A percentile compares a stretch with the other conserved stretches of the same genome.
Evolutionary conservation across 139 green algal genomes (phyloP).

Genomic region (Asterochloris erici): DNA sequence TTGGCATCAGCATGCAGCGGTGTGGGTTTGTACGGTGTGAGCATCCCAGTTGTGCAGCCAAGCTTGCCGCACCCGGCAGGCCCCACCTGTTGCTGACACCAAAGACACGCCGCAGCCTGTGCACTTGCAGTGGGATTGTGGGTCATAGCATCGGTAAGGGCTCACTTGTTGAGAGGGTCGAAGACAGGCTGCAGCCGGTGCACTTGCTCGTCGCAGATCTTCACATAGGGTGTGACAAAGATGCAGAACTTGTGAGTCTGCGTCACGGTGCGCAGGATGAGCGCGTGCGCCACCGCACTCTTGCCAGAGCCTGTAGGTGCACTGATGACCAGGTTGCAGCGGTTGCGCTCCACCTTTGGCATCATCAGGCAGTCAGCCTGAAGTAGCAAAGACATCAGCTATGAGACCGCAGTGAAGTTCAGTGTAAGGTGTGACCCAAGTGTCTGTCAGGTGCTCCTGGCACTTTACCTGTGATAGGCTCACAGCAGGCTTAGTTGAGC

Average conservation of each 20-base stretch:
- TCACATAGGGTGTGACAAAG: slow-evolving; percentile 65
- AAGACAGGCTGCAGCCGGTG: slow-evolving; percentile 43
- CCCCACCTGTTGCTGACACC: too few species aligned
- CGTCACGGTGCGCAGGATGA: slow-evolving; percentile 66
- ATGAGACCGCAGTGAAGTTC: too few species aligned
- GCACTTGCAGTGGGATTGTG: not conserved
- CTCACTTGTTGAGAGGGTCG: slow-evolving; percentile 19
- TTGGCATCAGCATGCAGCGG: not conserved
- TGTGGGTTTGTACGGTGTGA: not conserved
- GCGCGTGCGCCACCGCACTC: slow-evolving; percentile 80
- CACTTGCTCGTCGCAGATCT: slow-evolving; percentile 63
- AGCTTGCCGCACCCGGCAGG: not conserved
- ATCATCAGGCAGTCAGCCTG: slow-evolving; percentile 38
- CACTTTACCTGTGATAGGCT: too few species aligned
- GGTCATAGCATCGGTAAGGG: not conserved
- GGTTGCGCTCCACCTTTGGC: slow-evolving; percentile 52
- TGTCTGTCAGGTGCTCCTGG: too few species aligned
- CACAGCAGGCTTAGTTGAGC: too few species aligned
- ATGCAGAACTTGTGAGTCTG: slow-evolving; percentile 29
- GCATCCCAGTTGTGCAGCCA: not conserved
- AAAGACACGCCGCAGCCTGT: not conserved
- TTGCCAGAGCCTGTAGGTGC: slow-evolving; percentile 88
- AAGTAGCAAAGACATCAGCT: too few species aligned
- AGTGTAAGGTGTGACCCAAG: too few species aligned
- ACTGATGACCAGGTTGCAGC: slow-evolving; percentile 79